A percentile compares a stretch with the other conserved stretches of the same genome.
phyloP scores from a whole-genome alignment of 78 protist genomes.

The Dictyostelium brefeldianum region DNA sequence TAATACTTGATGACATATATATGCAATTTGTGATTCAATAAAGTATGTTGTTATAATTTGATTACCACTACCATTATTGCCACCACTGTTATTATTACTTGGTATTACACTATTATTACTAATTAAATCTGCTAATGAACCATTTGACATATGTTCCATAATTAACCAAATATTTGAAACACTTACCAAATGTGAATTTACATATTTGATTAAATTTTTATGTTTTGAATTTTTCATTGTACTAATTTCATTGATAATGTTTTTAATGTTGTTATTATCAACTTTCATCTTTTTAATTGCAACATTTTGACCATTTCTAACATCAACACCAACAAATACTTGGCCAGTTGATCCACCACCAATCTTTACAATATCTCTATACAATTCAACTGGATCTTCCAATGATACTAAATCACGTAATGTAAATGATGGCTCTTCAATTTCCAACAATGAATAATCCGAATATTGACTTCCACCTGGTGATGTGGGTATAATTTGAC shows the following conservation, averaged over 20 bases:
- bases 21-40: slow-evolving; percentile 65
- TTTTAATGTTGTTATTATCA: slow-evolving; percentile 56
- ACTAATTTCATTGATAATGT: slow-evolving; percentile 76
- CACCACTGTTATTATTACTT: not conserved
- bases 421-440: slow-evolving; percentile 65
- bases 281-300: slow-evolving; percentile 87
- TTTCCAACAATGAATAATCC: not conserved
- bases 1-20: slow-evolving; percentile 63
- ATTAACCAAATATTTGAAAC: slow-evolving; percentile 68
- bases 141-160: slow-evolving; percentile 81
- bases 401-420: slow-evolving; percentile 69
- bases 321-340: slow-evolving; percentile 47
- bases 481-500: not conserved
- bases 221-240: slow-evolving; percentile 85
- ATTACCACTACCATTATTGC: not conserved
- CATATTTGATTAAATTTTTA: slow-evolving; percentile 62
- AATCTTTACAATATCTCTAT: slow-evolving; percentile 75
- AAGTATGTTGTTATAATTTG: not conserved
- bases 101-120: not conserved
- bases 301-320: slow-evolving; percentile 42
- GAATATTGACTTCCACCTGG: not conserved
- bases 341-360: slow-evolving; percentile 89
- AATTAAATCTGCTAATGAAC: slow-evolving; percentile 81
- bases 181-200: slow-evolving; percentile 66
- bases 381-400: slow-evolving; percentile 79